Base-by-base conservation (phyloP, 208 protist species). In the Acanthamoeba triangularis region DNA sequence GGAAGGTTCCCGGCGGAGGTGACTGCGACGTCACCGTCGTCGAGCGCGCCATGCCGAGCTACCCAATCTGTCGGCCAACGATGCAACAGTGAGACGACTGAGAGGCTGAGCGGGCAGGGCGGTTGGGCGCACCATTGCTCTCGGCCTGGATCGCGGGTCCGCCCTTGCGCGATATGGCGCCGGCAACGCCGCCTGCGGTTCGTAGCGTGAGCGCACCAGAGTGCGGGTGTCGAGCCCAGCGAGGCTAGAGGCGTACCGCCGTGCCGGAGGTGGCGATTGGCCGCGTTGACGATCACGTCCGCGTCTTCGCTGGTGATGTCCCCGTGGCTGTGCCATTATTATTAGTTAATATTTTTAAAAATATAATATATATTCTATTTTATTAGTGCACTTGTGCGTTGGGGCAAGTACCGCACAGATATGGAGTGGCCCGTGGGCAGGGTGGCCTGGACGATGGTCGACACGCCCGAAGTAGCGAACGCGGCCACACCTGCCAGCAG, bases 221-320 rank as follows among this genome's bases (percentile, higher is more conserved):
- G 41, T 10, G 52, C 25, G 82, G 28, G 18, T 23, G 84, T 28
- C 23, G 5, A 14, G 7, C 65, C 11, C 52, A 7, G 20, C n/a
- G 33, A 59, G 56, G 35, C 67, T 23, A 5, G 3, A 49, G 59
- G 84, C 13, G 28, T 20, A 93, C 61, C 54, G 13, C 87, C 87
- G 37, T 93, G 87, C 5, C 37, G 61, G 13, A 93, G 63, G 63
- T 74, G 87, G 23, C 61, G 28, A 54, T 93, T 93, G 30, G 87
- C 87, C 4, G 87, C 87, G 28, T 93, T 93, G 59, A 93, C 87
- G 59, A 93, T 93, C 20, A 74, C 61, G 37, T 76, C 87, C 16
- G 87, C 1, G 35, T 93, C 61, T 59, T 93, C 87, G 16, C 25
- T 20, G n/a, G 87, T 93, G 52, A 93, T 93, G 87, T 93, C 87